phyloP scores from a whole-genome alignment of 208 protist genomes.

The Tetramitus jugosus region DNA sequence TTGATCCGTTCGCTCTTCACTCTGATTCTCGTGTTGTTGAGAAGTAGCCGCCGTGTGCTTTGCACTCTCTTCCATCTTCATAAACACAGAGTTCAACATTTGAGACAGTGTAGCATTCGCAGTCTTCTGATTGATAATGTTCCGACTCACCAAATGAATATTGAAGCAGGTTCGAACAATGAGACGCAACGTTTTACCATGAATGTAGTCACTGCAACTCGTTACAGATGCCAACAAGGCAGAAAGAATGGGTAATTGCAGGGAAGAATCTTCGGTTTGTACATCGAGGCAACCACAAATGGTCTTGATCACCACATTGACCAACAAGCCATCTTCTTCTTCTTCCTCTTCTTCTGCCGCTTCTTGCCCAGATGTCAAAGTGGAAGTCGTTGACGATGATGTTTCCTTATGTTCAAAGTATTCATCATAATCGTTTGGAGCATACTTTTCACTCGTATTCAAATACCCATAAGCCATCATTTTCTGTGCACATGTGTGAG shows the following conservation, averaged over 20 bases:
- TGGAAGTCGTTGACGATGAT: no score
- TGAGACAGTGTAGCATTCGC: constrained; percentile 10
- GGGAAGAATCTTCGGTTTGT: neutral
- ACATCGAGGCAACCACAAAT: neutral
- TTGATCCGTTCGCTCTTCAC: no score
- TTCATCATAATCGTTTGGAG: no score
- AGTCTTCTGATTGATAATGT: neutral
- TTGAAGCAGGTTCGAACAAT: constrained; percentile 18
- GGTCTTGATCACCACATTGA: neutral
- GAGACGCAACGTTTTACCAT: neutral
- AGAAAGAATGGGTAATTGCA: constrained; percentile 12
- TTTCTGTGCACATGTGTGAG: no score
- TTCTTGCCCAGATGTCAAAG: no score
- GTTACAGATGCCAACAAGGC: constrained; percentile 3
- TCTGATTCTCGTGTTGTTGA: no score
- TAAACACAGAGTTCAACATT: constrained; percentile 20
- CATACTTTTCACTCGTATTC: no score
- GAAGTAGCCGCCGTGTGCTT: no score
- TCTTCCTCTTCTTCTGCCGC: no score
- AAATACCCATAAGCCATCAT: no score
- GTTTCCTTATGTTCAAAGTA: no score
- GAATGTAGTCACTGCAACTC: neutral
- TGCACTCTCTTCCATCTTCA: neutral
- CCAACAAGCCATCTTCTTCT: neutral
- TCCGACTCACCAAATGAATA: constrained; percentile 9